Base-by-base conservation (phyloP, 495 filamentous ascomycete species). In the Copromyces sp. region DNA sequence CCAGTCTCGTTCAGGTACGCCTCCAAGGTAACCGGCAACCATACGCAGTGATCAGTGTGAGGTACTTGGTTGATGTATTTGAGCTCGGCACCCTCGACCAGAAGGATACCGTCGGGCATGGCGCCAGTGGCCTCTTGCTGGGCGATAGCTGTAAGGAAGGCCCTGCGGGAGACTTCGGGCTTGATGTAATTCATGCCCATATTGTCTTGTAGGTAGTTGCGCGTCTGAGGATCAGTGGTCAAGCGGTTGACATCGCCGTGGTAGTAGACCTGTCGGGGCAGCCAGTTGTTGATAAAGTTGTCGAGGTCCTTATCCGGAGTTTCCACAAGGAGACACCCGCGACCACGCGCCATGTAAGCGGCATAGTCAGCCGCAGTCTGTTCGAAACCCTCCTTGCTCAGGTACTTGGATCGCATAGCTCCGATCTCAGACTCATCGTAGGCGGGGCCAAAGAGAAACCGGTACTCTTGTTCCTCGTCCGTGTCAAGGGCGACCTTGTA, bases 121-220 rank as follows among this genome's bases (percentile, higher is more conserved):
- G 85, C 80, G n/a, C 86, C 86, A 68, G 80, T 84, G 35, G 80
- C 75, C 75, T 87, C 85, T 73, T 88, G 86, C 73, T 88, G 86
- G 9, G 82, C 75, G 4, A 88, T 76, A 12, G 86, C 85, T 0
- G 76, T 84, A 61, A 87, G 24, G 70, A 88, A 83, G 35, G 86
- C 82, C 24, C 78, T 78, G 20, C 86, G 83, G 61, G 85, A 74
- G 14, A 87, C 84, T 2, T 82, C 75, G 1, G 86, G 85, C 73
- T 84, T 83, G 77, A 88, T 87, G 78, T 84, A 88, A 73, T 83
- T 84, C 86, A 88, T 88, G 72, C 86, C 86, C 86, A 88, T 87
- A 77, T 87, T 87, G 80, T 88, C 86, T 72, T 88, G 86, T 32
- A 88, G 75, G 76, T 87, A 88, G 76, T 88, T 88, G 32, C 86